Evolutionary conservation across 1,284 basidiomycete species (phyloP), one percentile per base, ranked within the genome.

Genomic region (Stereum hirsutum): DNA sequence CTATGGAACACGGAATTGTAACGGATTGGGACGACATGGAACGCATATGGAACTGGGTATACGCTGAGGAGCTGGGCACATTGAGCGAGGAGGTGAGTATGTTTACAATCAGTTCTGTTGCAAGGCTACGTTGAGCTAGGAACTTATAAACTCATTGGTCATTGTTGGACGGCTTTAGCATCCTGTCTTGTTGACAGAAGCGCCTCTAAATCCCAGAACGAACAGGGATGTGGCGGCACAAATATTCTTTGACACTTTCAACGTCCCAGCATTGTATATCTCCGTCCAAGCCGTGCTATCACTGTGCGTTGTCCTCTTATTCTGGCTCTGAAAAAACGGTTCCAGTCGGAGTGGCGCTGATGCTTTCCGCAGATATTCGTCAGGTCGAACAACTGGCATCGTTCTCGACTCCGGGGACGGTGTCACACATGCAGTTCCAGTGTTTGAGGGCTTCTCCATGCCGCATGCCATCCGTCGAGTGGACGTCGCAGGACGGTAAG

Each of bases 11-110:
- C 62, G 90, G 90, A 15, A 87, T 93, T 46, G 89, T 93, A 5
- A 90, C 88, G 23, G 90, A 97, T 67, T 97, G 93, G 93, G 93
- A 97, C 59, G 93, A 97, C 58, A 97, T 97, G 93, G 93, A 97
- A 63, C 79, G 89, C 44, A 95, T 97, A 75, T 97, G 93, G 93
- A 87, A 77, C 52, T 94, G 91, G 83, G 88, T 97, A 36, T 98
- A 97, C 60, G 83, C 87, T 15, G 92, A 96, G 59, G 94, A 96
- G 54, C 70, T 98, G 40, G 88, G 89, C 27, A 96, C 93, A 6
- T 66, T 96, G 54, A 92, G 89, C 56, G 94, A 98, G 70, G 94
- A 98, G 79, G 93, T 93, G 51, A 46, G 77, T 60, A 15, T 25
- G 35, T 46, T 51, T 46, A 41, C 38, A 47, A 41, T 46, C 44